phyloP scores from a whole-genome alignment of 2,329 filamentous ascomycete genomes.

The Rutstroemia sp. region DNA sequence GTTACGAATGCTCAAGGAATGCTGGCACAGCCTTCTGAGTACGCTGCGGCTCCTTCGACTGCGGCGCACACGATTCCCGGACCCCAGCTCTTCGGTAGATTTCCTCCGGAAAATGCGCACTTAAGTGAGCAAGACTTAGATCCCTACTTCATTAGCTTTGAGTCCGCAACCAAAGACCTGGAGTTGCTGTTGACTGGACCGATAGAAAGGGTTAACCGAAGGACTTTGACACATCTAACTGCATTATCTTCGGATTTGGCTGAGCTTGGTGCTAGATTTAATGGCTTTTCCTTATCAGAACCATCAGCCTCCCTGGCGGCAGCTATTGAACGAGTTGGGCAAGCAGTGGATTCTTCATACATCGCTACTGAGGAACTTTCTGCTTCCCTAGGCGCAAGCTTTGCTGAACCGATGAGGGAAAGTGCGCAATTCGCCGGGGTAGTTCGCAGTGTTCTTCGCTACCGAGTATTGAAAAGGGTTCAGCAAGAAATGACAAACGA shows the following conservation, averaged over 20 bases:
- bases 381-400: slow-evolving; percentile 79
- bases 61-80: slow-evolving; percentile 51
- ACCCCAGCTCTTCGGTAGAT: slow-evolving; percentile 63
- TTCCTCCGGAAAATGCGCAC: slow-evolving; percentile 70
- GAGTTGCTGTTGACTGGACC: slow-evolving; percentile 83
- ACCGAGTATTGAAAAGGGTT: slow-evolving; percentile 85
- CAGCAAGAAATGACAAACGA: slow-evolving; percentile 97
- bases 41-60: slow-evolving; percentile 41
- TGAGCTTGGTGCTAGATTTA: slow-evolving; percentile 91
- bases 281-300: slow-evolving; percentile 93
- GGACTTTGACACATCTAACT: slow-evolving; percentile 78
- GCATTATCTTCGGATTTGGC: slow-evolving; percentile 80
- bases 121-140: slow-evolving; percentile 87
- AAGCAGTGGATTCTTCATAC: slow-evolving; percentile 93
- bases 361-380: slow-evolving; percentile 92
- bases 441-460: slow-evolving; percentile 80
- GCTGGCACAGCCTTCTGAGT: slow-evolving; percentile 45
- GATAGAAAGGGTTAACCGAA: slow-evolving; percentile 93
- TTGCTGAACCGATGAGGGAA: slow-evolving; percentile 96
- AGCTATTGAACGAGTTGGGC: slow-evolving; percentile 88
- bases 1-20: slow-evolving; percentile 40
- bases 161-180: slow-evolving; percentile 83
- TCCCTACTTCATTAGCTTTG: slow-evolving; percentile 91
- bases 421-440: slow-evolving; percentile 96
- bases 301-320: slow-evolving; percentile 80